Conservation (phyloP, 352 stramenopile species). For the Pseudoperonospora humuli region DNA sequence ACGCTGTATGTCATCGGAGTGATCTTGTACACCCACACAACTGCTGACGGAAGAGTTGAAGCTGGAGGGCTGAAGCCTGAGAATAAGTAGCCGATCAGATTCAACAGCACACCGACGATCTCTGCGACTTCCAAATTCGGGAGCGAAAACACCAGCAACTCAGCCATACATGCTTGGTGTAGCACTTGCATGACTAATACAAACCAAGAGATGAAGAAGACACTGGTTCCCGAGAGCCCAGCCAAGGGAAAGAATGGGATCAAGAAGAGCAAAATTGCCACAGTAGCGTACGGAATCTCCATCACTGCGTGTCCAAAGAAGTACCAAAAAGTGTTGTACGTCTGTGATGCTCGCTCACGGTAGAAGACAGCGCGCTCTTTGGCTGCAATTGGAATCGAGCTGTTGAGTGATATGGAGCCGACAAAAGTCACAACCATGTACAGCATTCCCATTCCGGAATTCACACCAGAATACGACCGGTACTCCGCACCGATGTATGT, state of each 20-base stretch:
- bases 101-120: slow-evolving; percentile 25
- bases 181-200: slow-evolving; percentile 17
- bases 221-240: too few species aligned
- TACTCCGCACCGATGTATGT: slow-evolving; percentile 4
- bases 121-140: slow-evolving; percentile 22
- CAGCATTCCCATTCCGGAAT: slow-evolving; percentile 10
- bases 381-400: slow-evolving; percentile 2
- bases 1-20: slow-evolving; percentile 30
- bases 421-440: slow-evolving; percentile 5
- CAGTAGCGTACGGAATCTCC: slow-evolving; percentile 9
- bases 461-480: slow-evolving; percentile 5
- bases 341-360: slow-evolving; percentile 9
- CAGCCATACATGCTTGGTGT: slow-evolving; percentile 19
- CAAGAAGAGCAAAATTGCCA: slow-evolving; percentile 2
- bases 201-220: slow-evolving; percentile 26
- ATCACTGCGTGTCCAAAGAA: slow-evolving; percentile 6
- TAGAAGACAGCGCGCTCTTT: slow-evolving; percentile 7
- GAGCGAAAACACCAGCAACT: slow-evolving; percentile 20
- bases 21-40: slow-evolving; percentile 23
- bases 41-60: slow-evolving; percentile 9
- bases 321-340: slow-evolving; percentile 15
- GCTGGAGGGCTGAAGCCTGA: slow-evolving; percentile 31
- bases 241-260: slow-evolving; percentile 5
- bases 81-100: slow-evolving; percentile 28
- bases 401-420: slow-evolving; percentile 3